A percentile compares a stretch with the other conserved stretches of the same genome.
These are phyloP conservation scores for Aegilops bicornis DNA, from an alignment of 176 grass and related monocot species.

Conservation along the genomic window DNA sequence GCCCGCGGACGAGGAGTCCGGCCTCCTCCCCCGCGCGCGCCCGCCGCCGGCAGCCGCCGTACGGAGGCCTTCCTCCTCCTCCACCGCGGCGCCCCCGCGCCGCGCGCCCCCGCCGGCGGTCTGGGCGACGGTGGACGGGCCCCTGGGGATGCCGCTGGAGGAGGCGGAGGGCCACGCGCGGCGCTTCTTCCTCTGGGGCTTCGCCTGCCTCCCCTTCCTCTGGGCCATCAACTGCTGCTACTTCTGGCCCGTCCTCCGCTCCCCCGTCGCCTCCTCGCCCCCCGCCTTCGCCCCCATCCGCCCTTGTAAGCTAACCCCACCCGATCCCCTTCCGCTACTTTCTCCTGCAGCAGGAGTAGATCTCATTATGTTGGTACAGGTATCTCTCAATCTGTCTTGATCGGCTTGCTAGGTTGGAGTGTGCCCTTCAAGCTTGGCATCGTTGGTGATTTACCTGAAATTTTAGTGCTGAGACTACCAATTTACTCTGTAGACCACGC, in stretches of 20 bases:
- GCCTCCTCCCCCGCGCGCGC: slow-evolving; percentile 29
- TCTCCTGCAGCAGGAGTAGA: slow-evolving; percentile 1
- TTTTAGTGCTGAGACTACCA: neutral
- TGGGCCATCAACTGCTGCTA: slow-evolving; percentile 98
- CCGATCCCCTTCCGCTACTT: neutral
- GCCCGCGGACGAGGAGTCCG: slow-evolving; percentile 50
- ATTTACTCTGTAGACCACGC: neutral
- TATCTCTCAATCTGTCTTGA: neutral
- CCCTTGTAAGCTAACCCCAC: slow-evolving; percentile 46
- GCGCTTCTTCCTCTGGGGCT: slow-evolving; percentile 88
- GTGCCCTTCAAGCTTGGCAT: neutral
- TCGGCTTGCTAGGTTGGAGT: neutral
- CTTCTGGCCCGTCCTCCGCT: slow-evolving; percentile 89
- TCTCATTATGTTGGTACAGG: neutral
- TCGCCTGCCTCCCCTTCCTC: slow-evolving; percentile 85
- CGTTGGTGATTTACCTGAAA: neutral
- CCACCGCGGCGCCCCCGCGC: slow-evolving; percentile 9
- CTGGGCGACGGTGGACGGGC: slow-evolving; percentile 85
- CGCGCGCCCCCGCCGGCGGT: slow-evolving; percentile 15
- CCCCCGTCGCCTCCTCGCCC: slow-evolving; percentile 27
- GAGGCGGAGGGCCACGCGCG: slow-evolving; percentile 69
- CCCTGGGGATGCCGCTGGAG: slow-evolving; percentile 71
- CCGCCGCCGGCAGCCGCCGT: neutral
- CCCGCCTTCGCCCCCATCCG: slow-evolving; percentile 60
- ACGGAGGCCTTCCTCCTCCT: too few species aligned